Conservation (phyloP, 2,329 filamentous ascomycete species). For the Colletotrichum orchidophilum region DNA sequence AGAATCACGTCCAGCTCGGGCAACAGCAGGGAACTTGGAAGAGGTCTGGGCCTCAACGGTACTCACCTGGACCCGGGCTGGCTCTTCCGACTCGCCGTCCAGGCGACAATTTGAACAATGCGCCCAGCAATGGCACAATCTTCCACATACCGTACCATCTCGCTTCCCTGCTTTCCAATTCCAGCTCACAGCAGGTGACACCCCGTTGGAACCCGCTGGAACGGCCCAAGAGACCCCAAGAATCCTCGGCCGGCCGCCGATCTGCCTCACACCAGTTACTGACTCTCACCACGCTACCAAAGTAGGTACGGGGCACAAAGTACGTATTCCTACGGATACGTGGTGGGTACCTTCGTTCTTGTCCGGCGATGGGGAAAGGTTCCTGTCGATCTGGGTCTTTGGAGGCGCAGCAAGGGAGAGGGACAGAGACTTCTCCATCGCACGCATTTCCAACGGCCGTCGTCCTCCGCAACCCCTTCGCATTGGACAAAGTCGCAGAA, state of each 20-base stretch:
- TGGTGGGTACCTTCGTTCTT: constrained; percentile 1
- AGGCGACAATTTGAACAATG: background rate
- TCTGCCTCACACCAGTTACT: constrained; percentile 16
- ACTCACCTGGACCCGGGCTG: background rate
- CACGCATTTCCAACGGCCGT: background rate
- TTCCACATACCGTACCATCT: background rate
- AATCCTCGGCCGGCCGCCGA: background rate
- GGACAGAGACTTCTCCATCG: background rate
- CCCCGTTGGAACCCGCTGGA: constrained; percentile 17
- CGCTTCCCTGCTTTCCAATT: background rate
- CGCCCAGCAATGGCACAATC: background rate
- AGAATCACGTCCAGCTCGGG: constrained; percentile 9
- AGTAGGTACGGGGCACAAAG: background rate
- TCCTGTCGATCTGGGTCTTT: constrained; percentile 31
- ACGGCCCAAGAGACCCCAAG: constrained; percentile 8
- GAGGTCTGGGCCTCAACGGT: constrained; percentile 1
- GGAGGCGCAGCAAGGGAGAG: constrained; percentile 30
- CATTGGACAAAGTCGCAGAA: background rate
- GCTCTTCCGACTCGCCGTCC: background rate
- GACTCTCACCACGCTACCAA: constrained; percentile 7
- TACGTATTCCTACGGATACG: background rate
- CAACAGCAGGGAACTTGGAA: background rate
- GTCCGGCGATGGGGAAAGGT: constrained; percentile 14
- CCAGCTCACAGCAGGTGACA: constrained; percentile 13
- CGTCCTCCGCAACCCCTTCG: background rate